Conservation (phyloP, 106 monocot species). For the Allium cepa region DNA sequence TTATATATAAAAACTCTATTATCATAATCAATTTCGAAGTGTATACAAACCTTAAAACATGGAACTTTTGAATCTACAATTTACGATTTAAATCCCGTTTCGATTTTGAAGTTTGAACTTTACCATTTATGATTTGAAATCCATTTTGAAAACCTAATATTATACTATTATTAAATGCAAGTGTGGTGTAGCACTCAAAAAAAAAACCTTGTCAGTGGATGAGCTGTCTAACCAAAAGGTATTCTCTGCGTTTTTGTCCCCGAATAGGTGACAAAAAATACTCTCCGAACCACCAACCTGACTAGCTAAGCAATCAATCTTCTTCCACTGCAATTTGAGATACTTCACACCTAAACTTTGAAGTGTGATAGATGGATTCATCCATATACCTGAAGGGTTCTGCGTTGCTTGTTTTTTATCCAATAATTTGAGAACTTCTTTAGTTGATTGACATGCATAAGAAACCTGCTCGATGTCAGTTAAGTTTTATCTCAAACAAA, state of each 20-base stretch:
- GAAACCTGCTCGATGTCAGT: slow-evolving; percentile 31
- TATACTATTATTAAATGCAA: too few relatives aligned
- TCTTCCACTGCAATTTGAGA: slow-evolving; percentile 77
- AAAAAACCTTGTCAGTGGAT: slow-evolving; percentile 69
- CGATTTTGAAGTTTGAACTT: too few relatives aligned
- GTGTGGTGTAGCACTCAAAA: too few relatives aligned
- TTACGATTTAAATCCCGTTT: too few relatives aligned
- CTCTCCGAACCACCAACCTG: slow-evolving; percentile 57
- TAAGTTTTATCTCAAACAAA: slow-evolving; percentile 1
- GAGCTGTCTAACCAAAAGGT: slow-evolving; percentile 99
- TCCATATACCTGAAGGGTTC: slow-evolving; percentile 8
- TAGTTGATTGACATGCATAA: slow-evolving; percentile 18
- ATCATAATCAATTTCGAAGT: too few relatives aligned
- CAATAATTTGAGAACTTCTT: slow-evolving; percentile 12
- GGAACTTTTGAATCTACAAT: too few relatives aligned
- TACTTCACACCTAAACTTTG: slow-evolving; percentile 24
- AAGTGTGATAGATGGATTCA: background rate
- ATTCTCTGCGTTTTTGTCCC: slow-evolving; percentile 50
- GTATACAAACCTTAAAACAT: too few relatives aligned
- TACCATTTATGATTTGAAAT: too few relatives aligned
- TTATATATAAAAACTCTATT: too few relatives aligned
- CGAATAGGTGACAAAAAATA: slow-evolving; percentile 75
- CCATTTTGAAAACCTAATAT: too few relatives aligned
- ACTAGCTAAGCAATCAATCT: slow-evolving; percentile 51
- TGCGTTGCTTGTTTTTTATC: slow-evolving; percentile 1